These are phyloP conservation scores for Hyphopichia khmerensis DNA, from an alignment of 1,139 yeast genomes.

Conservation along the genomic window DNA sequence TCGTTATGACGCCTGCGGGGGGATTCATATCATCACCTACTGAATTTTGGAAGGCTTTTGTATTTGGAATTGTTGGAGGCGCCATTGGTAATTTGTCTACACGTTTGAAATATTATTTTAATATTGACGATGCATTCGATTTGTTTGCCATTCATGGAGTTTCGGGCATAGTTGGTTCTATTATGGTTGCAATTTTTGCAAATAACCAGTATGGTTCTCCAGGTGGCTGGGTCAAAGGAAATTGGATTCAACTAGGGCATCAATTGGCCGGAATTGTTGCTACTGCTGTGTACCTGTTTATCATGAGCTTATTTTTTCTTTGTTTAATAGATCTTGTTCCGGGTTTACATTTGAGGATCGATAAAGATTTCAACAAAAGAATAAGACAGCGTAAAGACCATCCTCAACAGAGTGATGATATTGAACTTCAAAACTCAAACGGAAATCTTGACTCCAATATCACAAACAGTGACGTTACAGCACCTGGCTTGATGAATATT, in stretches of 20 bases:
- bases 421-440: background rate
- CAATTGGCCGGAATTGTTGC: slow-evolving; percentile 47
- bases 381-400: slow-evolving; percentile 16
- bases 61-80: slow-evolving; percentile 43
- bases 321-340: slow-evolving; percentile 45
- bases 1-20: slow-evolving; percentile 47
- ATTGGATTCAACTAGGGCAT: slow-evolving; percentile 49
- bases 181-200: slow-evolving; percentile 45
- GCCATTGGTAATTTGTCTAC: slow-evolving; percentile 38
- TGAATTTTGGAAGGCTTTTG: slow-evolving; percentile 44
- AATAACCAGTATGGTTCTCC: slow-evolving; percentile 27
- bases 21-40: slow-evolving; percentile 38
- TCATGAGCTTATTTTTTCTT: slow-evolving; percentile 35
- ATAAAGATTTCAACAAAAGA: slow-evolving; percentile 39
- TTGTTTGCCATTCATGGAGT: slow-evolving; percentile 48
- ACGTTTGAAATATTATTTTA: slow-evolving; percentile 37
- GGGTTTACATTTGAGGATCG: slow-evolving; percentile 47
- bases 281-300: slow-evolving; percentile 39
- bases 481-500: slow-evolving; percentile 7
- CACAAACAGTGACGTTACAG: background rate
- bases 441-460: slow-evolving; percentile 3
- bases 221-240: slow-evolving; percentile 52
- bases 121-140: slow-evolving; percentile 46
- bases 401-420: slow-evolving; percentile 8
- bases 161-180: slow-evolving; percentile 43